Evolutionary conservation across 2,329 filamentous ascomycete species (phyloP), one percentile per base, ranked within the genome.

Genomic region (Mycosphaerelloides madeirae): DNA sequence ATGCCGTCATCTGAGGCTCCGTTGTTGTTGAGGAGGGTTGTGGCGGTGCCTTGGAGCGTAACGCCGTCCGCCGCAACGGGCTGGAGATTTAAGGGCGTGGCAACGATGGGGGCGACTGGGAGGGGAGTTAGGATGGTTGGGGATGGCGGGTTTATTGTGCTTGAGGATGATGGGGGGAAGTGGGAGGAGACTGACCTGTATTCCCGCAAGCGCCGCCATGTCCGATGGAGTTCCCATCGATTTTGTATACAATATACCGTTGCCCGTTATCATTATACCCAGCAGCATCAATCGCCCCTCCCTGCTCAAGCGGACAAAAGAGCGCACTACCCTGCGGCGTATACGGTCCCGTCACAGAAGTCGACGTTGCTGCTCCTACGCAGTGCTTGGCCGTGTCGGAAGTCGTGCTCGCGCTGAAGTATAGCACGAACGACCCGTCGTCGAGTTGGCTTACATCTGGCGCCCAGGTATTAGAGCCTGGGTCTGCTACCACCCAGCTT

Each of bases 401-500:
- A 2, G 43, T 49, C 12, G 58, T 54, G 8, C 56, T 56, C 6
- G 64, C 64, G 31, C 53, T 55, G 53, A 65, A 67, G 55, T 65
- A 67, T 47, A 66, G 44, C 33, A 67, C 48, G 42, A 55, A 65
- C 31, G 58, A 56, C 18, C 57, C 54, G 29, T 65, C 59, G n/a
- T 54, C 46, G 22, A 80, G 63, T 43, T 62, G 64, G 11, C 73
- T 67, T 6, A 84, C 76, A 56, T 83, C 79, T 8, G 80, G 81
- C 0, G 80, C 80, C 79, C 79, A 84, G 19, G 75, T 76, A 44
- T 78, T 71, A 25, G 47, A 35, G 6, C 14, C 15, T 15, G 19
- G 9, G 3, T 60, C 59, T 2, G 72, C 43, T n/a, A 59, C 46
- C 2, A 63, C 75, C 80, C 81, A 84, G 6, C 65, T 55, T 2